Evolutionary conservation across 805 yeast species (phyloP), one percentile per base, ranked within the genome.

Genomic region (Metschnikowia baotianmanensis): DNA sequence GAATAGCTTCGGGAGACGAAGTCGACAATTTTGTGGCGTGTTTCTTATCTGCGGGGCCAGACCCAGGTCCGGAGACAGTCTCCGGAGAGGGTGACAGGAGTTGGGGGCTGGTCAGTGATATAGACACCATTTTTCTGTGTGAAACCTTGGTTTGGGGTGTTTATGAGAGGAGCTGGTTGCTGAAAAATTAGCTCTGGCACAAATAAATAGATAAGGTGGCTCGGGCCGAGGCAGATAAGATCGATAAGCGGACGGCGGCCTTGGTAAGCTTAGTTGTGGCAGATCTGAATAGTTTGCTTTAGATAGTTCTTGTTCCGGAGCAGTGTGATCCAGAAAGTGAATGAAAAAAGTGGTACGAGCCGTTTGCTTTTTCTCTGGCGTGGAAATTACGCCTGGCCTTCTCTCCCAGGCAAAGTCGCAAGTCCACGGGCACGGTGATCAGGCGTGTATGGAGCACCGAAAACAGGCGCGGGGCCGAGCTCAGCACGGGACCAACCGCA

Each of bases 1-100:
- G 90, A 35, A 87, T 76, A 1, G 95, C 96, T 45, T 82, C 86
- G 0, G 96, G 95, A 5, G 93, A 83, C 28, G 90, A 82, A 0
- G 96, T 87, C 5, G 86, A 78, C 34, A 84, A 42, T 25, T 50
- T 50, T 3, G 45, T 40, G 20, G 36, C 33, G 36, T 41, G 48
- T 36, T 43, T 48, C 15, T 40, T 36, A 15, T 39, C 46, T n/a
- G 25, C 27, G 13, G 39, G 17, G 31, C 32, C 34, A 5, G 4
- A 13, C 8, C 23, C 40, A 7, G 25, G 25, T n/a, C 33, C 24
- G 27, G 31, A 2, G 26, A 22, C 26, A 17, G 30, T 17, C 33
- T 40, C 43, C 12, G 43, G 43, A 17, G 43, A 40, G n/a, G 43
- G 38, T 24, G 38, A 40, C 43, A 40, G 36, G 11, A 13, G 20